phyloP scores from a whole-genome alignment of 1,284 basidiomycete genomes.

The Trametes pubescens region DNA sequence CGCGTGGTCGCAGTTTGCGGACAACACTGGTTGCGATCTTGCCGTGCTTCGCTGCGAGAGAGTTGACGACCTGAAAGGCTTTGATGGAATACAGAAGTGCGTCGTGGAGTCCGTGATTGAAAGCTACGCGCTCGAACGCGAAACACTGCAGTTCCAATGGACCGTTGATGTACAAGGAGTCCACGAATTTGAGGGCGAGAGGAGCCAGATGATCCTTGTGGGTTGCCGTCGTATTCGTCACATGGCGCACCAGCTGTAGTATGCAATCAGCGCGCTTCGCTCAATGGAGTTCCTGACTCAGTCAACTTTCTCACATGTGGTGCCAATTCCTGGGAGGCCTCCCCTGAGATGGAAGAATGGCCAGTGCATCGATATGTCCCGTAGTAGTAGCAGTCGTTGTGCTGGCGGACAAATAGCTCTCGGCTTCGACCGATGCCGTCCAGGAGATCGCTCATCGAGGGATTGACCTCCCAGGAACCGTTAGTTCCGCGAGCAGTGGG shows the following conservation, averaged over 20 bases:
- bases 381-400: constrained; percentile 21
- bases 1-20: neutral
- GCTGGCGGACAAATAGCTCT: constrained; percentile 9
- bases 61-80: constrained; percentile 8
- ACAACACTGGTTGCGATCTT: neutral
- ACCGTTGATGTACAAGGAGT: constrained; percentile 5
- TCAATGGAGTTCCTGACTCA: neutral
- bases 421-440: neutral
- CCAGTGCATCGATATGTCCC: constrained; percentile 20
- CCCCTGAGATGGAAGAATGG: neutral
- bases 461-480: constrained; percentile 10
- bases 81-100: constrained; percentile 9
- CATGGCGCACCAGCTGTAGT: neutral
- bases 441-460: neutral
- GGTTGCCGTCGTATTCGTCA: neutral
- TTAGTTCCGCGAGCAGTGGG: neutral
- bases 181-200: constrained; percentile 15
- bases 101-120: constrained; percentile 1
- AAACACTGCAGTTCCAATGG: constrained; percentile 5
- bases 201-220: constrained; percentile 17
- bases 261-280: neutral
- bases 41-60: neutral
- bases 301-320: neutral
- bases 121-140: constrained; percentile 14
- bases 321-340: neutral